Conservation (phyloP, 2,329 filamentous ascomycete genomes). For the Fulvia fulva region DNA sequence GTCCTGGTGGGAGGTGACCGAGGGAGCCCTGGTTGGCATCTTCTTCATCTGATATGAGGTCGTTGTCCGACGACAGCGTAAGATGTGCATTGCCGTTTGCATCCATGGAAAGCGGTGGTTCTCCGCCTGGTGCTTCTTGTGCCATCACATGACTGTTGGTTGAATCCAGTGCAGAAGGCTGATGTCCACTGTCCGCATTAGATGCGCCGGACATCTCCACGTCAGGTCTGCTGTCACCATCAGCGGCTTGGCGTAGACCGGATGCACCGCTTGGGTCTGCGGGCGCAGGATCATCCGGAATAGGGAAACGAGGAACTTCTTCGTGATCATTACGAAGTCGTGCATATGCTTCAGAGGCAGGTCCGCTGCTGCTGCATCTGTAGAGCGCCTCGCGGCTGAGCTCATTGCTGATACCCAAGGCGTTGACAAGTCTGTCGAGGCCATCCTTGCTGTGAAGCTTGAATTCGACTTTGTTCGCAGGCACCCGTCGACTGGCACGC, state of each 20-base stretch:
- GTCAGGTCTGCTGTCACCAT: slow-evolving; percentile 10
- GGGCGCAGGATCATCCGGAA: slow-evolving; percentile 23
- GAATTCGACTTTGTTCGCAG: slow-evolving; percentile 50
- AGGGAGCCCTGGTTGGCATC: slow-evolving; percentile 25
- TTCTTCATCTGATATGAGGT: slow-evolving; percentile 25
- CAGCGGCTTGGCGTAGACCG: not conserved
- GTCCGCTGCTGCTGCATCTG: slow-evolving; percentile 66
- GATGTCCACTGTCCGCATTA: slow-evolving; percentile 5
- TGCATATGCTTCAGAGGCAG: slow-evolving; percentile 70
- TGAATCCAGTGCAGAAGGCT: too few relatives aligned
- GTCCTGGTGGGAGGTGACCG: slow-evolving; percentile 21
- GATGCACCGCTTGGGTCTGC: not conserved
- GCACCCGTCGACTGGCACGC: slow-evolving; percentile 48
- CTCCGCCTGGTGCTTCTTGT: not conserved
- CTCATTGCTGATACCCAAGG: slow-evolving; percentile 51
- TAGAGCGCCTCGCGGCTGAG: slow-evolving; percentile 77
- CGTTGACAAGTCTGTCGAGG: slow-evolving; percentile 43
- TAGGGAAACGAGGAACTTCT: slow-evolving; percentile 27
- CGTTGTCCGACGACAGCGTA: slow-evolving; percentile 11
- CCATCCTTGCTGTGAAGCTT: slow-evolving; percentile 46
- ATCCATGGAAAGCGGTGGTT: not conserved
- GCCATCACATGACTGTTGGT: not conserved
- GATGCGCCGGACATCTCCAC: slow-evolving; percentile 39
- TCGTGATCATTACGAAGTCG: slow-evolving; percentile 37
- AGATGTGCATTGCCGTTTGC: slow-evolving; percentile 8